Percentiles rank a stretch among this genome's conserved stretches.
phyloP scores from a whole-genome alignment of 2,329 filamentous ascomycete genomes.

The Annulohypoxylon truncatum region DNA sequence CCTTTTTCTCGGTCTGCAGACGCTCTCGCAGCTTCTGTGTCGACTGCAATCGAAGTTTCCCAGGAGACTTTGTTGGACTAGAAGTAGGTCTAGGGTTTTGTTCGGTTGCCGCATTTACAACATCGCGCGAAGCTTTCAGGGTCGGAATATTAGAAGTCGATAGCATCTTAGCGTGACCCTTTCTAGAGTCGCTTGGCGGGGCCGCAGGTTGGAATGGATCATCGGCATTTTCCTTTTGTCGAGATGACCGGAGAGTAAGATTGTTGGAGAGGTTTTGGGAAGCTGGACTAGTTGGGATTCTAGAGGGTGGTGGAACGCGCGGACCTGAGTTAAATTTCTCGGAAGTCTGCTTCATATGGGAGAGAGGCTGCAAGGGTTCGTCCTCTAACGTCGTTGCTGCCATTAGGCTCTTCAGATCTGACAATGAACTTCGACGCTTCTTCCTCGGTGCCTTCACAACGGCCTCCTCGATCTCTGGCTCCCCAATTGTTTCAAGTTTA shows the following conservation, averaged over 20 bases:
- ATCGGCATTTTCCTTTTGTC: conserved; percentile 62
- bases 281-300: conserved; percentile 64
- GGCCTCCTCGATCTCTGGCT: conserved; percentile 61
- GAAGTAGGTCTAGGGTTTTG: conserved; percentile 49
- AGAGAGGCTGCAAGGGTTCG: conserved; percentile 60
- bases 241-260: conserved; percentile 51
- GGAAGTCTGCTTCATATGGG: conserved; percentile 64
- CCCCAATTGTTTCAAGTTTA: conserved; percentile 69
- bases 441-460: conserved; percentile 66
- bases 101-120: conserved; percentile 44
- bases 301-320: conserved; percentile 58
- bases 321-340: conserved; percentile 68
- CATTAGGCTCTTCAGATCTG: conserved; percentile 81
- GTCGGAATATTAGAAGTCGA: conserved; percentile 67
- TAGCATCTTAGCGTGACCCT: conserved; percentile 61
- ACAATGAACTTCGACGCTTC: conserved; percentile 91
- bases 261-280: conserved; percentile 52
- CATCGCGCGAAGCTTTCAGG: conserved; percentile 57
- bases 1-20: conserved; percentile 82
- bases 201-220: conserved; percentile 41
- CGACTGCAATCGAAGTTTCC: conserved; percentile 75
- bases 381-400: conserved; percentile 66
- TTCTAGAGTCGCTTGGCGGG: conserved; percentile 41
- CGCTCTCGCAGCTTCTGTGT: conserved; percentile 85
- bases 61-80: conserved; percentile 55